Conservation (phyloP, 2,329 filamentous ascomycete genomes). For the Balansia obtecta region DNA sequence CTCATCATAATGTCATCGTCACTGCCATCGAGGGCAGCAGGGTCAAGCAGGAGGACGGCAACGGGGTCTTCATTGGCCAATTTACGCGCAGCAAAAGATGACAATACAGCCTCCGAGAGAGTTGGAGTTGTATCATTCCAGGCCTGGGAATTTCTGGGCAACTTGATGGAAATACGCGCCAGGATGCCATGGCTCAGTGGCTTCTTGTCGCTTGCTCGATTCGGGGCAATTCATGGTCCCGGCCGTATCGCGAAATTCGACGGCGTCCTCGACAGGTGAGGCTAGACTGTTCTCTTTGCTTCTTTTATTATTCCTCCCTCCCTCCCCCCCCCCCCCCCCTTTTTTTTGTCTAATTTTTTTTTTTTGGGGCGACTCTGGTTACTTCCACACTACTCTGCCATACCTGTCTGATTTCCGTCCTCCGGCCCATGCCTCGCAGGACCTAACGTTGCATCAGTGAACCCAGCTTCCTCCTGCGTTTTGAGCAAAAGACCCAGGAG, state of each 20-base stretch:
- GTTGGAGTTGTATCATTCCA: slow-evolving; percentile 65
- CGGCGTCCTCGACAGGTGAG: slow-evolving; percentile 84
- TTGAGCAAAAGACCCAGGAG: neutral
- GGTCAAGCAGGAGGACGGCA: slow-evolving; percentile 12
- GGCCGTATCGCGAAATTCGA: slow-evolving; percentile 63
- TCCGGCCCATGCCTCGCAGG: slow-evolving; percentile 27
- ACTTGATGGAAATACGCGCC: slow-evolving; percentile 57
- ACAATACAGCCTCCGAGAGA: slow-evolving; percentile 18
- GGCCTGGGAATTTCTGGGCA: slow-evolving; percentile 61
- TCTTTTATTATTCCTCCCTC: too few relatives aligned
- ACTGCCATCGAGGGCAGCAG: slow-evolving; percentile 39
- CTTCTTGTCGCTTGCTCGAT: slow-evolving; percentile 62
- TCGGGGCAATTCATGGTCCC: slow-evolving; percentile 59
- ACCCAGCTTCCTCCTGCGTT: slow-evolving; percentile 10
- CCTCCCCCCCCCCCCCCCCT: too few relatives aligned
- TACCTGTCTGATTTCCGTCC: neutral
- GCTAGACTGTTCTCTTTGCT: slow-evolving; percentile 9
- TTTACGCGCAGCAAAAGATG: neutral
- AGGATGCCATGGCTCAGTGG: slow-evolving; percentile 90
- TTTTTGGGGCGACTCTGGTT: neutral
- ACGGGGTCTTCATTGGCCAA: slow-evolving; percentile 5
- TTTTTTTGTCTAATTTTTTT: neutral
- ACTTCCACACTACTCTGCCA: neutral
- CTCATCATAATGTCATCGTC: slow-evolving; percentile 57
- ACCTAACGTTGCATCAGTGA: slow-evolving; percentile 33